phyloP scores from a whole-genome alignment of 768 basidiomycete genomes.

The Mycena rosella region DNA sequence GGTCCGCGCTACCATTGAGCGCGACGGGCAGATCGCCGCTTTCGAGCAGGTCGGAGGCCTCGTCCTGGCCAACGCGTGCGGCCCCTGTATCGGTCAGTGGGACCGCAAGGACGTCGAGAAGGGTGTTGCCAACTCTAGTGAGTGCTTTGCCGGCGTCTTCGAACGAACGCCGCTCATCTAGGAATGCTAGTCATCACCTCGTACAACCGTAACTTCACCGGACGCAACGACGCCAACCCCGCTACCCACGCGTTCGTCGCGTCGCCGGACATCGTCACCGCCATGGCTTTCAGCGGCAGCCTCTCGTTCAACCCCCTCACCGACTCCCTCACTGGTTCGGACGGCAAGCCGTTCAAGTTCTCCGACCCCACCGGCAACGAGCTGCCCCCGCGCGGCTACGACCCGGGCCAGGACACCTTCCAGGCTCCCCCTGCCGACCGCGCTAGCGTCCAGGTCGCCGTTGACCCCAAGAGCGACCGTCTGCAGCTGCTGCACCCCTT shows the following conservation, averaged over 20 bases:
- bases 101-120: constrained; percentile 97
- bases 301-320: constrained; percentile 98
- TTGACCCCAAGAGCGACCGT: constrained; percentile 83
- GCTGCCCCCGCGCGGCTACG: constrained; percentile 95
- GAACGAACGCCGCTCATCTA: constrained; percentile 15
- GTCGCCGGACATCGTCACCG: constrained; percentile 95
- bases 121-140: constrained; percentile 96
- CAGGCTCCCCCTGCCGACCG: constrained; percentile 93
- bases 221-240: constrained; percentile 99
- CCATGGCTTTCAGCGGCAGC: constrained; percentile 93
- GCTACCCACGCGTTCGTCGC: constrained; percentile 98
- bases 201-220: constrained; percentile 99
- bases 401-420: constrained; percentile 97
- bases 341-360: constrained; percentile 99
- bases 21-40: constrained; percentile 91
- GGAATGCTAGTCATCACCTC: constrained; percentile 87
- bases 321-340: constrained; percentile 87
- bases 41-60: constrained; percentile 92
- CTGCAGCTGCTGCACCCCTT: constrained; percentile 87
- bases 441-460: constrained; percentile 85
- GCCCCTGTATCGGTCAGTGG: constrained; percentile 99
- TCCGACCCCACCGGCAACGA: constrained; percentile 91
- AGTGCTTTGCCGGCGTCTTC: constrained; percentile 44
- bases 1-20: constrained; percentile 96
- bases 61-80: constrained; percentile 98